These are phyloP conservation scores for Hypseocharis bilobata DNA, from an alignment of 441 rosid genomes.

Conservation along the genomic window DNA sequence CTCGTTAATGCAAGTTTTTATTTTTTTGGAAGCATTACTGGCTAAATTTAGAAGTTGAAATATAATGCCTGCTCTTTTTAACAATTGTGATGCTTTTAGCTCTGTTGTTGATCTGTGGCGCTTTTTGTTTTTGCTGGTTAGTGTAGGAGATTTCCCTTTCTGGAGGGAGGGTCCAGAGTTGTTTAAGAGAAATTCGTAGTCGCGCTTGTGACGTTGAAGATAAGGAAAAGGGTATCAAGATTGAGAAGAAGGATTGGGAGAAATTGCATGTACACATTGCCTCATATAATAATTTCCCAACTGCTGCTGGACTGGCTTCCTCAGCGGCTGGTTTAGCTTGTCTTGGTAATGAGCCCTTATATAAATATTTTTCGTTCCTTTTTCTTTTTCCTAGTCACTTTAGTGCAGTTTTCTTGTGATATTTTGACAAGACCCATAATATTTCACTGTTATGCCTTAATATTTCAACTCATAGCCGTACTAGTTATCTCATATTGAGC, in stretches of 20 bases:
- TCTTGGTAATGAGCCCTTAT: constrained; percentile 45
- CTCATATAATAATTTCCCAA: constrained; percentile 83
- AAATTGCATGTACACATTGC: constrained; percentile 73
- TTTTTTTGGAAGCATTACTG: too few species aligned
- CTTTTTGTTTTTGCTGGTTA: constrained; percentile 31
- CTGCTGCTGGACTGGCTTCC: constrained; percentile 96
- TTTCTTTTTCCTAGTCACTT: neutral
- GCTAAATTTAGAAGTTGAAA: too few species aligned
- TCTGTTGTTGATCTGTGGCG: constrained; percentile 14
- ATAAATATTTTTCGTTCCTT: too few species aligned
- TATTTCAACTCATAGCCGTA: too few species aligned
- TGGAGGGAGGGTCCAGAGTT: constrained; percentile 75
- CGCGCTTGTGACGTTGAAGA: constrained; percentile 71
- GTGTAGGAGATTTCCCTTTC: constrained; percentile 83
- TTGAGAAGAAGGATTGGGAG: constrained; percentile 76
- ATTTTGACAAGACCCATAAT: neutral
- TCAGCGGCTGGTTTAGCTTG: constrained; percentile 97
- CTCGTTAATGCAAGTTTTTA: too few species aligned
- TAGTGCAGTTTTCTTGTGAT: neutral
- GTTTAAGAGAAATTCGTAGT: constrained; percentile 72
- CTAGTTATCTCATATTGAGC: too few species aligned
- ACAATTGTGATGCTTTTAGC: neutral
- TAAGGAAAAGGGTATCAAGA: constrained; percentile 64
- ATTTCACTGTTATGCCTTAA: too few species aligned
- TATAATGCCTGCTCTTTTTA: neutral